These are phyloP conservation scores for Tulasnella sp. DNA, from an alignment of 768 basidiomycete species.

Conservation along the genomic window DNA sequence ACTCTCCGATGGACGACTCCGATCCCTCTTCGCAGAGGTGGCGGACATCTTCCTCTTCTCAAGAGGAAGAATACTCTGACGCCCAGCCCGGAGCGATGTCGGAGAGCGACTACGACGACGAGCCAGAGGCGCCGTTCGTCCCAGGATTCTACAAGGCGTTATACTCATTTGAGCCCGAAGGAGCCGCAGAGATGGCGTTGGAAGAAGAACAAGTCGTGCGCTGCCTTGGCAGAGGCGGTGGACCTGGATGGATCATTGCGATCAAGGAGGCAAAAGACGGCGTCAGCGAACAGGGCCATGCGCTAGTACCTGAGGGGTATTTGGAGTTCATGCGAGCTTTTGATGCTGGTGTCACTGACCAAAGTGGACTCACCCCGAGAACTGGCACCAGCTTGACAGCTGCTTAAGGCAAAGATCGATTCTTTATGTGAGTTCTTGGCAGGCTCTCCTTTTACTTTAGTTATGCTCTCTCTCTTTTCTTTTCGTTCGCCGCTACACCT, in stretches of 20 bases:
- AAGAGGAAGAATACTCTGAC: background rate
- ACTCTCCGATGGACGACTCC: background rate
- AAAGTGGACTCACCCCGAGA: too few relatives aligned
- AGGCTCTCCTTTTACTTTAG: too few relatives aligned
- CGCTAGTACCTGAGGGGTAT: constrained; percentile 72
- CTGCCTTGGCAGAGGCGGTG: constrained; percentile 65
- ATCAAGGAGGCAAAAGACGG: constrained; percentile 28
- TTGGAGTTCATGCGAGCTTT: constrained; percentile 47
- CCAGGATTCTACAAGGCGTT: constrained; percentile 70
- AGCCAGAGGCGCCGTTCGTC: constrained; percentile 32
- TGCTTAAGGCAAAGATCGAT: too few relatives aligned
- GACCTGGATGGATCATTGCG: constrained; percentile 73
- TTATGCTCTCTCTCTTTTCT: too few relatives aligned
- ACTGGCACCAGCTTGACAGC: too few relatives aligned
- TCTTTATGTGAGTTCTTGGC: too few relatives aligned
- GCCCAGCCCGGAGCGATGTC: background rate
- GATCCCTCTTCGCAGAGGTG: background rate
- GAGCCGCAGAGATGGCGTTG: constrained; percentile 72
- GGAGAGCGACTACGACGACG: constrained; percentile 22
- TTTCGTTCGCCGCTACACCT: too few relatives aligned
- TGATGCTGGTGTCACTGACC: constrained; percentile 23
- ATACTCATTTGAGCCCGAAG: constrained; percentile 71
- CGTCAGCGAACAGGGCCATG: constrained; percentile 34
- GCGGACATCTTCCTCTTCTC: background rate
- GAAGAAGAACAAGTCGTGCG: constrained; percentile 66